Evolutionary conservation across 768 basidiomycete genomes (phyloP).

Genomic region (Mycena albidolilacea): DNA sequence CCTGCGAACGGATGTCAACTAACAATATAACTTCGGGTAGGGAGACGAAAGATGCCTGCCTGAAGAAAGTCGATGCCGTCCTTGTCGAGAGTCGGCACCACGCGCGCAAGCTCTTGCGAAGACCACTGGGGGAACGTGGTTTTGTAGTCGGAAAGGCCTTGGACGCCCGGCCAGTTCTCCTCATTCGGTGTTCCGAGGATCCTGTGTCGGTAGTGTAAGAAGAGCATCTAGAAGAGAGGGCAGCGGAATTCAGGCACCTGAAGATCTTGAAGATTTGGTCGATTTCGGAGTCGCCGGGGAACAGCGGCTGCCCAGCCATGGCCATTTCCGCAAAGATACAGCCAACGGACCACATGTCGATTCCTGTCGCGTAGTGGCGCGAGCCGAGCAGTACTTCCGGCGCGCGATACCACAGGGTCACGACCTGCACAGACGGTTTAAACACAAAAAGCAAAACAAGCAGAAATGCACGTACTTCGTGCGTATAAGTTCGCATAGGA

Average conservation of each 20-base stretch:
- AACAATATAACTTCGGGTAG: background rate
- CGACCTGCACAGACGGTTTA: slow-evolving; percentile 74
- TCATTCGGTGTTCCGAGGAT: slow-evolving; percentile 96
- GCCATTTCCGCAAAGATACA: slow-evolving; percentile 99
- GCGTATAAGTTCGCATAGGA: slow-evolving; percentile 98
- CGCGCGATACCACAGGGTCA: slow-evolving; percentile 99
- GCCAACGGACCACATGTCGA: slow-evolving; percentile 99
- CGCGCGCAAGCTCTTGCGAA: slow-evolving; percentile 75
- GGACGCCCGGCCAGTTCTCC: slow-evolving; percentile 92
- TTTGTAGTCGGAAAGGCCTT: slow-evolving; percentile 93
- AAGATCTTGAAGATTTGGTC: slow-evolving; percentile 99
- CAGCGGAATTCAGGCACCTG: slow-evolving; percentile 67
- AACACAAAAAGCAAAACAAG: slow-evolving; percentile 17
- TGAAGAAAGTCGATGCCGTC: slow-evolving; percentile 86
- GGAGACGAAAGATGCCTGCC: slow-evolving; percentile 53
- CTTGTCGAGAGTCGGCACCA: slow-evolving; percentile 81
- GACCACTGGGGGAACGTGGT: slow-evolving; percentile 97
- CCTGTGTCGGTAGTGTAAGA: slow-evolving; percentile 57
- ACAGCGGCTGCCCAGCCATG: slow-evolving; percentile 89
- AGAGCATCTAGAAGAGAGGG: background rate
- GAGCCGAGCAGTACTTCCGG: slow-evolving; percentile 97
- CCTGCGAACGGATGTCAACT: slow-evolving; percentile 52
- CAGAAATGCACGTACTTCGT: slow-evolving; percentile 76
- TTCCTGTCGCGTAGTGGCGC: slow-evolving; percentile 96
- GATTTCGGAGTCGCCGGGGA: slow-evolving; percentile 99